These are phyloP conservation scores for Suillus alpinus DNA, from an alignment of 768 basidiomycete species.

Conservation along the genomic window DNA sequence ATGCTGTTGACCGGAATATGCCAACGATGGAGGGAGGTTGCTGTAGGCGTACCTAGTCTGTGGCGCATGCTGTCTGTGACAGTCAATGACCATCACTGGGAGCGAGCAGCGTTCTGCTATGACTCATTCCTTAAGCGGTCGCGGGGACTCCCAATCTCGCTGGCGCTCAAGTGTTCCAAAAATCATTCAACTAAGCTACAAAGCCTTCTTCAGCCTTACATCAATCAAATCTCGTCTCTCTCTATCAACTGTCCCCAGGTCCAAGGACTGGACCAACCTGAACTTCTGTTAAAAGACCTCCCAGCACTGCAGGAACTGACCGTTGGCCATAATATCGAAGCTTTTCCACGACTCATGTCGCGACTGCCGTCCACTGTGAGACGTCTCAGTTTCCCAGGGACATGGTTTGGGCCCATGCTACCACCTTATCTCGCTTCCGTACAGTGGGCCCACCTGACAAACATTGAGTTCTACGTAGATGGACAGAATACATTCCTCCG, in stretches of 20 bases:
- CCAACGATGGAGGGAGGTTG: conserved; percentile 40
- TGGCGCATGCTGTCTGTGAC: conserved; percentile 42
- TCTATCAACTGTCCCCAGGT: conserved; percentile 4
- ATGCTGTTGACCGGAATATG: conserved; percentile 40
- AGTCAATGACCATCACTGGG: conserved; percentile 3
- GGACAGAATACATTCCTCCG: background rate
- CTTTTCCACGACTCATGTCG: conserved; percentile 6
- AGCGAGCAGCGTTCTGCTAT: conserved; percentile 13
- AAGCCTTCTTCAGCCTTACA: conserved; percentile 18
- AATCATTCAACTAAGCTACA: background rate
- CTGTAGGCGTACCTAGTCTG: conserved; percentile 37
- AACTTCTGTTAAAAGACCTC: conserved; percentile 7
- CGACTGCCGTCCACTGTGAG: conserved; percentile 3
- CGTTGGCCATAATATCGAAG: background rate
- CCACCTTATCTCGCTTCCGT: conserved; percentile 8
- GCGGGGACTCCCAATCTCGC: conserved; percentile 15
- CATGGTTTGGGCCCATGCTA: background rate
- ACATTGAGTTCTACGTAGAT: conserved; percentile 4
- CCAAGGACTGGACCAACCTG: background rate
- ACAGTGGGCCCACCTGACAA: conserved; percentile 18
- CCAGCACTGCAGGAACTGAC: conserved; percentile 19
- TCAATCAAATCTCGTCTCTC: conserved; percentile 1
- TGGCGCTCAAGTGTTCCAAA: conserved; percentile 13
- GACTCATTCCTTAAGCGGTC: conserved; percentile 8
- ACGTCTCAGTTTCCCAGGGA: conserved; percentile 11